These are phyloP conservation scores for Talaromyces sp. DNA, from an alignment of 2,329 filamentous ascomycete genomes.

Conservation along the genomic window DNA sequence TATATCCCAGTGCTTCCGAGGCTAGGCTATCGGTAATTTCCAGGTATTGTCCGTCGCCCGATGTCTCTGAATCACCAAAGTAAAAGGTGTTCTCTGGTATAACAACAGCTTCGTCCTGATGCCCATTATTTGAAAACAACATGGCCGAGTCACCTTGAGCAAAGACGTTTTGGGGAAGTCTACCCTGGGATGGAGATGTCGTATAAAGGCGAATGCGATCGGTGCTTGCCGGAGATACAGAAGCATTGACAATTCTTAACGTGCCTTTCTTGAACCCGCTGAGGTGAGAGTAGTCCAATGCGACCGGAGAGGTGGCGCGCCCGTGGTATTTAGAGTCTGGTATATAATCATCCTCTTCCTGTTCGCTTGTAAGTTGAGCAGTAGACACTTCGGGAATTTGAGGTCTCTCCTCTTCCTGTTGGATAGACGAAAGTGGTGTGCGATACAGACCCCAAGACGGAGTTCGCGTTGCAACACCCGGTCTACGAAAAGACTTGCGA, in stretches of 20 bases:
- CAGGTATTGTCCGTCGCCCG: not conserved
- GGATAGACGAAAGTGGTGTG: slow-evolving; percentile 25
- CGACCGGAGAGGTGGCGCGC: slow-evolving; percentile 29
- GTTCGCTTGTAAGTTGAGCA: slow-evolving; percentile 13
- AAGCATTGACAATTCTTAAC: slow-evolving; percentile 39
- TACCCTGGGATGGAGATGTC: slow-evolving; percentile 1
- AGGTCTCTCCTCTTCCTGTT: slow-evolving; percentile 23
- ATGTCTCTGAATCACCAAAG: not conserved
- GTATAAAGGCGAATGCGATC: slow-evolving; percentile 28
- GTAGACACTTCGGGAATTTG: slow-evolving; percentile 15
- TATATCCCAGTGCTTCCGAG: not conserved
- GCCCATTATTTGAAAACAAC: not conserved
- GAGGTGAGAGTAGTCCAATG: slow-evolving; percentile 38
- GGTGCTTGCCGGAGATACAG: slow-evolving; percentile 37
- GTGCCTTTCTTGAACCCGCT: slow-evolving; percentile 39
- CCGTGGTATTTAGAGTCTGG: slow-evolving; percentile 15
- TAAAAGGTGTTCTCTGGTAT: not conserved
- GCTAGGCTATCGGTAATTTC: not conserved
- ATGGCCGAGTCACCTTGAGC: slow-evolving; percentile 16
- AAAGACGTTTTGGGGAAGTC: slow-evolving; percentile 8
- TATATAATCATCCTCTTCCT: slow-evolving; percentile 20
- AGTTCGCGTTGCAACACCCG: slow-evolving; percentile 35
- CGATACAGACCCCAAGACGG: slow-evolving; percentile 24
- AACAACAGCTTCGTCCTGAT: slow-evolving; percentile 11
- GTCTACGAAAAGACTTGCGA: slow-evolving; percentile 36